Evolutionary conservation across 768 basidiomycete genomes (phyloP), one percentile per base, ranked within the genome.

Genomic region (Pleurotus eryngii): DNA sequence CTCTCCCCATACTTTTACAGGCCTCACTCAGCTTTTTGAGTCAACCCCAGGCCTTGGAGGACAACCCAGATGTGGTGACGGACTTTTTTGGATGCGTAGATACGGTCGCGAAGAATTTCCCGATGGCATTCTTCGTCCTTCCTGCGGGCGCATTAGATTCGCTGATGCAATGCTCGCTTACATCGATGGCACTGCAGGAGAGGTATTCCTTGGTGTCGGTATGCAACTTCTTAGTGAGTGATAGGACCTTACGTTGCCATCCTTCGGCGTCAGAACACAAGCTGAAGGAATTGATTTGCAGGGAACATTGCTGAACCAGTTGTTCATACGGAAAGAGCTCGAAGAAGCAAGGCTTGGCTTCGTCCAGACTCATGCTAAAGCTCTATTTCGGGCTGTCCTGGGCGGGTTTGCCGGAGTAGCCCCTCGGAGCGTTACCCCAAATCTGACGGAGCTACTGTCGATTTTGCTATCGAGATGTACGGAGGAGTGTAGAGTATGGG

Each of bases 31-130:
- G 65, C 3, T 65, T 76, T 40, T 72, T 93, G 27, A 73, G 81
- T 0, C 72, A 79, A 55, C 78, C 81, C 0, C 84, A 84, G 1
- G 83, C 80, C 7, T 89, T 92, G 88, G 84, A 85, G 64, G 76
- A 96, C 92, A 92, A 96, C 65, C 94, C 95, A 0, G 95, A 96
- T 67, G 83, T 96, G 24, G 91, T 93, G 14, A 92, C 94, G 66
- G 86, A 85, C 22, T 95, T 95, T 70, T 96, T 95, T 71, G 79
- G 79, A 7, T 95, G 86, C 66, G 80, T 90, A 77, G 90, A 92
- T 46, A 80, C 83, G 46, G 90, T 91, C 59, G 83, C 83, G 3
- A 81, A 82, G 55, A 81, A 88, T 64, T 90, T 89, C 63, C 76
- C 84, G 26, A 62, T 69, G 2, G 68, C 77, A 1, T 84, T 90